Percentiles rank a stretch among this genome's conserved stretches.
Conservation (phyloP, 768 basidiomycete species). For the Suillus placidus region DNA sequence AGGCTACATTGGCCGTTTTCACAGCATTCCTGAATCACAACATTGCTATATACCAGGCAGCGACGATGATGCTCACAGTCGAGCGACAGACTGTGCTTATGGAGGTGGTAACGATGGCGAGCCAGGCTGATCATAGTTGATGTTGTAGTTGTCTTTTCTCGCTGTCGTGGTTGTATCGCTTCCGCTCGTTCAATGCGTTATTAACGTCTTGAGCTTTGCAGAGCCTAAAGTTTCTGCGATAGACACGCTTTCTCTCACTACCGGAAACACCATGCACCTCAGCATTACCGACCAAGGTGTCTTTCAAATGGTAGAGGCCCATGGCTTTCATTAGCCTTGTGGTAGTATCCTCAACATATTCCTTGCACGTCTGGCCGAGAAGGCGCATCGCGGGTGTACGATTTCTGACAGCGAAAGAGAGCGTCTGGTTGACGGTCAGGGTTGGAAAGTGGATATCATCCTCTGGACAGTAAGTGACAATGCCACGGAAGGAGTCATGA, state of each 20-base stretch:
- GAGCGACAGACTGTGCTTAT: too few species aligned
- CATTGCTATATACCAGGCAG: too few species aligned
- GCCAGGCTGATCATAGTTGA: too few species aligned
- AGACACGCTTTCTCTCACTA: conserved; percentile 82
- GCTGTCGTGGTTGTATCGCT: too few species aligned
- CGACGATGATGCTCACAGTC: too few species aligned
- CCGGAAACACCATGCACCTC: conserved; percentile 75
- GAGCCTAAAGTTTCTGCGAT: conserved; percentile 64
- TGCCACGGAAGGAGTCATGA: conserved; percentile 67
- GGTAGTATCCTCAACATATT: conserved; percentile 18
- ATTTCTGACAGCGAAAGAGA: conserved; percentile 67
- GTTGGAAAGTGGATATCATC: conserved; percentile 88
- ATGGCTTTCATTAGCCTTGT: conserved; percentile 70
- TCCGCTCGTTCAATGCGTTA: too few species aligned
- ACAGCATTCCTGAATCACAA: too few species aligned
- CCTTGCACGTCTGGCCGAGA: conserved; percentile 41
- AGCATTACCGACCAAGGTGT: conserved; percentile 83
- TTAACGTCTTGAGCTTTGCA: too few species aligned
- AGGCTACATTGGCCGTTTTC: too few species aligned
- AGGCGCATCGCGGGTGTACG: conserved; percentile 64
- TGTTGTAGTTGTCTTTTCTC: too few species aligned
- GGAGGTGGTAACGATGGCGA: too few species aligned
- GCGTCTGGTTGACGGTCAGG: conserved; percentile 76
- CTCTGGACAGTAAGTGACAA: conserved; percentile 80
- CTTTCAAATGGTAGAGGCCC: conserved; percentile 70